Evolutionary conservation across 345 rosid species (phyloP).

Genomic region (Eucalyptus marginata): DNA sequence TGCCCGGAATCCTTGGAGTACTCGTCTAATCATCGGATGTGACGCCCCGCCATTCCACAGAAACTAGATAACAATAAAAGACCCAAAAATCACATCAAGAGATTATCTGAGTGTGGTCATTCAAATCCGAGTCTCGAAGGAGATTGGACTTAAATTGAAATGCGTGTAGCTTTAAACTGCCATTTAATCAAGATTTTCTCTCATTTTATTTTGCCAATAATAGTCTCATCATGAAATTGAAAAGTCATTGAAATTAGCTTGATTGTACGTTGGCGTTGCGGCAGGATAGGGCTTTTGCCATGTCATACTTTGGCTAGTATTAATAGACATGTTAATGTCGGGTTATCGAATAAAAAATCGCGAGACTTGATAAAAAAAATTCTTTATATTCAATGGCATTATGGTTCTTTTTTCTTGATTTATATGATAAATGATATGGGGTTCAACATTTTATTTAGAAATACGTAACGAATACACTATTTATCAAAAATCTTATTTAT

Average conservation of each 20-base stretch:
- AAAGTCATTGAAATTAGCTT: background rate
- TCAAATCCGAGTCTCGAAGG: background rate
- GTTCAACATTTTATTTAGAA: background rate
- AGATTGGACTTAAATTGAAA: background rate
- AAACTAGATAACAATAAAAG: background rate
- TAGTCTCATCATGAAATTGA: background rate
- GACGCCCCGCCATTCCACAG: background rate
- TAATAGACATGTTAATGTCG: background rate
- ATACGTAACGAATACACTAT: background rate
- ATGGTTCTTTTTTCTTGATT: background rate
- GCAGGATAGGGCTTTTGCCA: background rate
- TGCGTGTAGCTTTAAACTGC: background rate
- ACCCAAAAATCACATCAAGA: background rate
- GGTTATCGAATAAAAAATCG: fast-evolving
- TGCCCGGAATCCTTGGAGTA: background rate
- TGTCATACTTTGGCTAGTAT: background rate
- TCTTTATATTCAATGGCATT: fast-evolving
- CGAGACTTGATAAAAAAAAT: fast-evolving
- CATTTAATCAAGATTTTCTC: background rate
- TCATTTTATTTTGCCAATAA: background rate
- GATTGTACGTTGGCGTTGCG: background rate
- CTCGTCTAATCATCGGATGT: background rate
- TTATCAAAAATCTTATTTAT: background rate
- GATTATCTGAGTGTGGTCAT: background rate
- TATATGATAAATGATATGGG: background rate